These are phyloP conservation scores for Agapanthus africanus DNA, from an alignment of 106 monocot genomes.

Conservation along the genomic window DNA sequence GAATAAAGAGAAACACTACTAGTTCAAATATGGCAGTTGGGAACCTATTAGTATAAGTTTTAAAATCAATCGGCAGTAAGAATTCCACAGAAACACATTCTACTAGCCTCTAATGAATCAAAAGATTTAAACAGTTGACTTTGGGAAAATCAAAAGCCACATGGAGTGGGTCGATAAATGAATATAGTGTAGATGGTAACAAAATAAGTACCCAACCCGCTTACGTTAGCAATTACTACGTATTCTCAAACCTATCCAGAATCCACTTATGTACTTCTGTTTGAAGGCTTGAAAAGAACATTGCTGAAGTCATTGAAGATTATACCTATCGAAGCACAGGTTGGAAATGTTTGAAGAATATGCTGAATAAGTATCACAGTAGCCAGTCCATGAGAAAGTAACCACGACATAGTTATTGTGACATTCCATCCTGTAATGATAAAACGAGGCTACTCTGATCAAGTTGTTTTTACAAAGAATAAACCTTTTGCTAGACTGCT, in stretches of 20 bases:
- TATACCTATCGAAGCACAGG: conserved; percentile 86
- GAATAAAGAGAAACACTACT: background rate
- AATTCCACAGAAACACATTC: background rate
- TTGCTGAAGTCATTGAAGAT: background rate
- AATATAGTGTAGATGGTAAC: background rate
- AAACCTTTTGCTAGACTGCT: background rate
- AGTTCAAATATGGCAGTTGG: no score
- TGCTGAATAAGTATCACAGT: conserved; percentile 54
- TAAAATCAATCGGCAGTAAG: background rate
- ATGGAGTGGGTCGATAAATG: background rate
- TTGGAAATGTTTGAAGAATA: conserved; percentile 72
- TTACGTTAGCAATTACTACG: background rate
- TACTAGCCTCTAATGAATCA: background rate
- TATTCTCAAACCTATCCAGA: no score
- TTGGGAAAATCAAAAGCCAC: no score
- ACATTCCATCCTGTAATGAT: conserved; percentile 30
- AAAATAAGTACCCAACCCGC: background rate
- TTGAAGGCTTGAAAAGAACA: background rate
- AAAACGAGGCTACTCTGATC: background rate
- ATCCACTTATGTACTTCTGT: no score
- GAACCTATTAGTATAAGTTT: background rate
- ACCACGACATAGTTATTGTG: conserved; percentile 32
- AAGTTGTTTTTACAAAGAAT: background rate
- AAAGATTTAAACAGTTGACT: background rate
- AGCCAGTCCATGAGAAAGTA: conserved; percentile 59